Base-by-base conservation (phyloP, 306 rosid genomes). In the Sphenostylis stenocarpa region DNA sequence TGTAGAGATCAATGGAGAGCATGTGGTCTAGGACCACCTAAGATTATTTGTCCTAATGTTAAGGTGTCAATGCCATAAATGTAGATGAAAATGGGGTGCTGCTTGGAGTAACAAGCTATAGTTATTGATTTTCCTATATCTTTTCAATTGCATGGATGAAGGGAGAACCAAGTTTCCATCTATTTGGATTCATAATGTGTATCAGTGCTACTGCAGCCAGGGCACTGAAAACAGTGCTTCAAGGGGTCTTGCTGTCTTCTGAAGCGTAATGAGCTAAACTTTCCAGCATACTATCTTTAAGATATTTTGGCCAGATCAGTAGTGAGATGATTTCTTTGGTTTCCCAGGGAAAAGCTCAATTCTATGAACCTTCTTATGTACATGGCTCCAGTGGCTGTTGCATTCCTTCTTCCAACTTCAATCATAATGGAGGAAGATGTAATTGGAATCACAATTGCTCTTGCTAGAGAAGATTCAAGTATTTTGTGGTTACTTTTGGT, bases 91-190 rank as follows among this genome's bases (percentile, higher is more conserved):
- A 49, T 49, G 12, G 39, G 38, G 56, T 74, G 62, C 21, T 83
- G 43, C 56, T 60, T 62, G 38, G 19, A 4, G 58, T 34, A 11
- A 47, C 70, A 58, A 47, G 36, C 9, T 65, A 49, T 52, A 53
- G 36, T 36, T 36, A 26, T 36, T 61, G 36, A 38, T 29, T 52
- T 60, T 10, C 17, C 23, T n/a, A 0, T 58, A 14, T 74, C n/a
- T 81, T 69, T 67, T 77, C 74, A 62, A 56, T 78, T 80, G 58
- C 21, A 75, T 74, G 48, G 31, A 49, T 81, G 82, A 81, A 81
- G 86, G 86, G 86, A 75, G 88, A 85, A 68, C 88, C 88, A 36
- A 82, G 86, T 79, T 85, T 85, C 76, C 88, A 85, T 79, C 80
- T 85, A 24, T 85, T 85, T 79, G 88, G 88, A 75, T 85, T 85